Evolutionary conservation across 345 rosid genomes (phyloP).

Genomic region (Psidium friedrichsthalianum): DNA sequence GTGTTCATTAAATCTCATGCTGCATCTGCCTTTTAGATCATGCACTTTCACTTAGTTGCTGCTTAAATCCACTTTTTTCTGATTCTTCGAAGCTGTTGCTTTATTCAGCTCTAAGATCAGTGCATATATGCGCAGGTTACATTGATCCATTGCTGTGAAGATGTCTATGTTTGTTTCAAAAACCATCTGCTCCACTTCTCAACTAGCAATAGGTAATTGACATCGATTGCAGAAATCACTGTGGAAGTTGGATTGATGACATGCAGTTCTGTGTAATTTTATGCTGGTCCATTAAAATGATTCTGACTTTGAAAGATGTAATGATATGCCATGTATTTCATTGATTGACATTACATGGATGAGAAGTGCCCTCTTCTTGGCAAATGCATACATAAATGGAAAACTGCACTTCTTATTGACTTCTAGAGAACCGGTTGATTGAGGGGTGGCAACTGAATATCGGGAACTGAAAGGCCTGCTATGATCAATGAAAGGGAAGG

Average conservation of each 20-base stretch:
- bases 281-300: neutral
- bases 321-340: neutral
- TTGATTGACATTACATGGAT: neutral
- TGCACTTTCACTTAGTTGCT: neutral
- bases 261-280: neutral
- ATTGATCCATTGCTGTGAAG: neutral
- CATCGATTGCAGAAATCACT: neutral
- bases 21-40: neutral
- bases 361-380: neutral
- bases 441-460: neutral
- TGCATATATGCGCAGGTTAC: neutral
- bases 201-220: neutral
- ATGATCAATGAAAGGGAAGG: neutral
- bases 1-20: neutral
- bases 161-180: neutral
- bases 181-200: slow-evolving; percentile 4
- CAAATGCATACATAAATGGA: neutral
- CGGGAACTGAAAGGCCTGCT: neutral
- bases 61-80: neutral
- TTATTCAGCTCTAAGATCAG: neutral
- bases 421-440: neutral
- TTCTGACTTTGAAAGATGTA: neutral
- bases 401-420: neutral
- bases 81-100: neutral
- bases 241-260: neutral